Conservation (phyloP, 208 protist genomes). For the Blastocrithidia nonstop region DNA sequence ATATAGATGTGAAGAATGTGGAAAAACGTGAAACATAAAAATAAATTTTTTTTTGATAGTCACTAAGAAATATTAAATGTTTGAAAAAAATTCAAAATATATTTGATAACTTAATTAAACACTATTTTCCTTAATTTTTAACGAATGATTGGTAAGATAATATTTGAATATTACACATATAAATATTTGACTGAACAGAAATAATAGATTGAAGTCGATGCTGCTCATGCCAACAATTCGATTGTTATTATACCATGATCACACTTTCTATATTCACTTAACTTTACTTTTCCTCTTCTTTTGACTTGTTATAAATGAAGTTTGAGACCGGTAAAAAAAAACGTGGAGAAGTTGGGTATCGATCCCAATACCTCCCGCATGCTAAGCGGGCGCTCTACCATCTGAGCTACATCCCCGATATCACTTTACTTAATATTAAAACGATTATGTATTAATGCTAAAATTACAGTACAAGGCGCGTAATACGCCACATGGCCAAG, state of each 20-base stretch:
- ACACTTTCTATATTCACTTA: no score
- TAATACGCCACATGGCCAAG: conserved; percentile 5
- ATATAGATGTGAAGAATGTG: not conserved
- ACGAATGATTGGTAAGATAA: no score
- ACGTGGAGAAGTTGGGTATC: conserved; percentile 87
- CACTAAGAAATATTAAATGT: not conserved
- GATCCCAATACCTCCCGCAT: conserved; percentile 89
- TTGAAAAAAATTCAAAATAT: not conserved
- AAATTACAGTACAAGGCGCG: conserved; percentile 1
- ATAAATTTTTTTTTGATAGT: not conserved
- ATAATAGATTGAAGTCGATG: no score
- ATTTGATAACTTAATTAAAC: not conserved
- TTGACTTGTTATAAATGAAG: no score
- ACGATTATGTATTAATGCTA: no score
- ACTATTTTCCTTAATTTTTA: no score
- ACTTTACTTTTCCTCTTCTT: no score
- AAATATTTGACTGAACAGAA: no score
- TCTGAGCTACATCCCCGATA: conserved; percentile 82
- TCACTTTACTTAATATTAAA: not conserved
- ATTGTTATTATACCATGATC: no score
- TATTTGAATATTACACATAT: no score
- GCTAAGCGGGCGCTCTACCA: conserved; percentile 89
- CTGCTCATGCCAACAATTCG: no score
- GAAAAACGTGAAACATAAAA: not conserved
- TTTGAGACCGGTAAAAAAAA: no score